A percentile compares a stretch with the other conserved stretches of the same genome.
phyloP scores from a whole-genome alignment of 345 rosid genomes.

The Moricandia arvensis region DNA sequence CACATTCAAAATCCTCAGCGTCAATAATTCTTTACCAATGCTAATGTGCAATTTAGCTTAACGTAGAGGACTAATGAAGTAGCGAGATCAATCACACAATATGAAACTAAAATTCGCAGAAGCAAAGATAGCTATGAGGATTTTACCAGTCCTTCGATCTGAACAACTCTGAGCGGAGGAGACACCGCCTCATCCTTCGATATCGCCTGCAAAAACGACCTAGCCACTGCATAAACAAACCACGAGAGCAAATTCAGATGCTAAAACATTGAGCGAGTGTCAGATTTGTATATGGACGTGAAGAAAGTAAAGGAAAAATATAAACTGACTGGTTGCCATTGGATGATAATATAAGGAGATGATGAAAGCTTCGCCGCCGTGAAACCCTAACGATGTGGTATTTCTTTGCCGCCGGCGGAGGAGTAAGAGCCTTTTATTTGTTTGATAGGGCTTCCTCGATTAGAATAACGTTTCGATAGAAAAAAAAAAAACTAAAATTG shows the following conservation, averaged over 20 bases:
- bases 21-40: background rate
- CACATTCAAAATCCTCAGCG: background rate
- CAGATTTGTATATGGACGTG: background rate
- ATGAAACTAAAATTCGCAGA: background rate
- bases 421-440: conserved; percentile 1
- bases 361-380: conserved; percentile 27
- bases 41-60: background rate
- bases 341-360: background rate
- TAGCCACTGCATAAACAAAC: conserved; percentile 43
- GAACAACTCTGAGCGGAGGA: conserved; percentile 92
- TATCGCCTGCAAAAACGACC: conserved; percentile 85
- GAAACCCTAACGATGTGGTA: conserved; percentile 14
- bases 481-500: background rate
- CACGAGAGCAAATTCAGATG: background rate
- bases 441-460: conserved; percentile 32
- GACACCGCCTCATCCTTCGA: conserved; percentile 78
- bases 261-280: background rate
- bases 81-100: background rate
- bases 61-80: background rate
- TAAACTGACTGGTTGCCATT: conserved; percentile 39
- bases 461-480: no score
- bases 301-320: background rate
- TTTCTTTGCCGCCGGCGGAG: conserved; percentile 28
- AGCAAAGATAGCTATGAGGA: background rate
- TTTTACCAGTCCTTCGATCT: conserved; percentile 91